Evolutionary conservation across 352 stramenopile species (phyloP), one percentile per base, ranked within the genome.

Genomic region (Phytophthora melonis): DNA sequence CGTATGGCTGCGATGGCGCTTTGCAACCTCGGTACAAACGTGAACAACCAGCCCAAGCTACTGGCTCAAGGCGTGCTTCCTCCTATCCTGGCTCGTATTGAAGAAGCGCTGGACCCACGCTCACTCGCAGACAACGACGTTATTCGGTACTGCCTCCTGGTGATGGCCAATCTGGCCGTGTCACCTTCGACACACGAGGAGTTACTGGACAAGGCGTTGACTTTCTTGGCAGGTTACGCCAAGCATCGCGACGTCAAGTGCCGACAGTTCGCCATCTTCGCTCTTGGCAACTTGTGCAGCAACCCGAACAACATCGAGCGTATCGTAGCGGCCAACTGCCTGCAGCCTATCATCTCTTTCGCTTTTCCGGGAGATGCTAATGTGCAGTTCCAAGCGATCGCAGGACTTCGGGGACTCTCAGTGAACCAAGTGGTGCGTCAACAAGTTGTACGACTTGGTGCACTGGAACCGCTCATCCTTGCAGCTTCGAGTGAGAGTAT

Each of bases 301-400:
- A 98, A 98, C 72, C 80, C 89, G 5, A 81, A 79, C 11, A 98
- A 99, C 75, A 79, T 98, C 52, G 90, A 99, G 59, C 66, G 69
- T 30, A 92, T 99, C 43, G 89, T 99, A 10, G 82, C 81, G 9
- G 83, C 87, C 9, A 93, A 98, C 36, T 96, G 85, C 58, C 83
- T 98, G 23, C 96, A 98, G 72, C 93, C 95, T 19, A 89, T 99
- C 59, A 97, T 99, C 56, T 95, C 94, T 3, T 98, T 98, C 67
- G 86, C 93, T 1, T 99, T 99, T 69, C 96, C 96, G 5, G 93
- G 94, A 4, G 88, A 98, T 43, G 69, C 88, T 18, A 99, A 99
- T 67, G 93, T 99, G 36, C 97, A 99, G 79, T 99, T 99, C 79
- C 97, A 99, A 82, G 97, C 97, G 4, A 98, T 99, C 47, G 94